phyloP scores from a whole-genome alignment of 352 stramenopile species.

The Pythium vanterpoolii region DNA sequence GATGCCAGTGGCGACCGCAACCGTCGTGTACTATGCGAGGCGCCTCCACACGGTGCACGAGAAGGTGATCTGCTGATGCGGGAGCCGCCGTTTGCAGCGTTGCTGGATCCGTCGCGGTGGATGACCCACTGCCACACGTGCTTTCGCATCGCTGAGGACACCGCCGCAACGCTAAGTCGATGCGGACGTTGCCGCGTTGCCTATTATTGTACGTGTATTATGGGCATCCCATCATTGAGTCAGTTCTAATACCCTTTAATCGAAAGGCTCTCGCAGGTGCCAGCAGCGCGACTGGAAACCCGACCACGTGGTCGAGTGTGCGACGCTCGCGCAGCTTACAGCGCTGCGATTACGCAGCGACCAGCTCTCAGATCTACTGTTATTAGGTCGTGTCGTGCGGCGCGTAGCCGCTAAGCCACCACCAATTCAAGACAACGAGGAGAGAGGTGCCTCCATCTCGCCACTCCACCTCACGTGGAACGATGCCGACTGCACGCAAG shows the following conservation, averaged over 20 bases:
- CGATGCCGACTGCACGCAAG: conserved; percentile 44
- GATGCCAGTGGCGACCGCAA: conserved; percentile 28
- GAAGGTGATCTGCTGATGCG: conserved; percentile 36
- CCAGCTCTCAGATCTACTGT: conserved; percentile 49
- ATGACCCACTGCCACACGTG: conserved; percentile 57
- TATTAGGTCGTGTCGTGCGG: conserved; percentile 52
- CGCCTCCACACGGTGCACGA: conserved; percentile 1
- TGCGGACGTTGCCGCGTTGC: conserved; percentile 52
- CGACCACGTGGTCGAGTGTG: conserved; percentile 65
- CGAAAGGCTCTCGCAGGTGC: conserved; percentile 50
- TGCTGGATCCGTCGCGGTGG: conserved; percentile 59
- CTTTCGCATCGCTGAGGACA: conserved; percentile 29
- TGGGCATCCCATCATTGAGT: not conserved
- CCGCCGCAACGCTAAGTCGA: conserved; percentile 32
- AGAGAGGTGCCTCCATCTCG: conserved; percentile 1
- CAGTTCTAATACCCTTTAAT: not conserved
- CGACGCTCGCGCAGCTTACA: conserved; percentile 36
- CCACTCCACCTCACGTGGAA: conserved; percentile 51
- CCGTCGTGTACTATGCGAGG: conserved; percentile 30
- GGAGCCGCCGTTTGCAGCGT: conserved; percentile 26
- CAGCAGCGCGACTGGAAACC: conserved; percentile 61
- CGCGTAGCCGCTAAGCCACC: not conserved
- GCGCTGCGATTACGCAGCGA: conserved; percentile 30
- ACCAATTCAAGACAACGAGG: not conserved
- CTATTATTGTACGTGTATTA: conserved; percentile 53